Evolutionary conservation across 2,329 filamentous ascomycete species (phyloP), one percentile per base, ranked within the genome.

Genomic region (Botrytis fabae): DNA sequence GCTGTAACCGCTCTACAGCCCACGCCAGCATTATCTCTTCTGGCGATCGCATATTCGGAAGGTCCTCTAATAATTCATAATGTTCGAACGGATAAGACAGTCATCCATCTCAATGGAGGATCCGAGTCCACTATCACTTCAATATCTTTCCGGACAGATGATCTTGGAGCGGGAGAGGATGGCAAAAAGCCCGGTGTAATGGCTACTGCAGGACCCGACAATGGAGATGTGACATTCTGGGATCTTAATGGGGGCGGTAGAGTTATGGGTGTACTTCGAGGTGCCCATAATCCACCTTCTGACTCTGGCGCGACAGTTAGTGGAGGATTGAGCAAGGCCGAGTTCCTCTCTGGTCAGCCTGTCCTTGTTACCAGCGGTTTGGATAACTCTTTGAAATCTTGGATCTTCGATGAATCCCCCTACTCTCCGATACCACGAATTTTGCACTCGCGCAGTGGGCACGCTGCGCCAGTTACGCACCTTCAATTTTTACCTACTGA

Each of bases 201-300:
- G 94, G 95, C 95, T 12, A 98, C 96, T 0, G 90, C 94, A 14
- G 94, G 93, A 35, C 85, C 86, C 40, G 86, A 88, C 6, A 95
- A 89, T 75, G 95, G 96, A 48, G 96, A 99, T 81, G 89, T 99
- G 62, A 97, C 93, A 0, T 92, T 99, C 76, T 99, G 96, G 96
- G 96, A 99, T 81, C 86, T 99, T 73, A 98, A 98, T 80, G 88
- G 92, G 54, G 94, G 94, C 25, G 94, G 94, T 8, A 90, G 93
- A 78, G 91, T 97, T 72, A 93, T 93, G 83, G 95, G 96, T 65
- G 89, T 97, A 20, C 86, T 99, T 51, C 90, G 95, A 77, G 93
- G 93, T 72, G 96, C 95, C 0, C 96, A 99, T 81, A 93, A 94
- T 77, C 91, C 93, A 9, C 91, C 93, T 7, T 81, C 82, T 54